Percentiles rank a stretch among this genome's conserved stretches.
Conservation (phyloP, 345 rosid species). For the Syzygium jambos region DNA sequence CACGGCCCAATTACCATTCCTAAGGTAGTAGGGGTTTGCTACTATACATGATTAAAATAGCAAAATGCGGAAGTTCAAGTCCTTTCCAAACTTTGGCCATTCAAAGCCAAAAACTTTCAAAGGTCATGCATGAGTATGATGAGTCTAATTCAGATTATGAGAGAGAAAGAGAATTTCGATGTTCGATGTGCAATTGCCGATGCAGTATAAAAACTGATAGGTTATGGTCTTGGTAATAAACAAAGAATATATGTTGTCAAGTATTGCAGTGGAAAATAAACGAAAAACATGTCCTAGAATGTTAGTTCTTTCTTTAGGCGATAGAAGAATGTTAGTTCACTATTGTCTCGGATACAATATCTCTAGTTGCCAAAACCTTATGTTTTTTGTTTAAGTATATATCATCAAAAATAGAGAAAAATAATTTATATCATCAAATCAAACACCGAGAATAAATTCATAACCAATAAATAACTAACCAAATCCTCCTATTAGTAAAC, state of each 20-base stretch:
- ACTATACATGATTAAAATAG: background rate
- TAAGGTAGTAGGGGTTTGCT: background rate
- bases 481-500: too few relatives aligned
- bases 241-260: background rate
- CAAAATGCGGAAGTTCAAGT: too few relatives aligned
- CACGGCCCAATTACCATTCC: background rate
- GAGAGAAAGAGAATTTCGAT: too few relatives aligned
- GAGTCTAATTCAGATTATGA: background rate
- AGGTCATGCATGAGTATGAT: background rate
- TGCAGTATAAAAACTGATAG: too few relatives aligned
- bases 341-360: background rate
- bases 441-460: too few relatives aligned
- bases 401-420: background rate
- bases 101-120: background rate
- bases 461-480: background rate
- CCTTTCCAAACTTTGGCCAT: background rate
- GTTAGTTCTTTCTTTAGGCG: background rate
- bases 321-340: too few relatives aligned
- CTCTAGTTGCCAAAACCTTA: accelerated
- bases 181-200: background rate
- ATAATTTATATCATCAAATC: background rate
- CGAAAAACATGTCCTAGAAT: background rate
- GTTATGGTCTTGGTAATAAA: background rate
- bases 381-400: background rate
- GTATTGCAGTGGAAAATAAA: background rate